phyloP scores from a whole-genome alignment of 208 protist species.

The Acanthamoeba castellanii region DNA sequence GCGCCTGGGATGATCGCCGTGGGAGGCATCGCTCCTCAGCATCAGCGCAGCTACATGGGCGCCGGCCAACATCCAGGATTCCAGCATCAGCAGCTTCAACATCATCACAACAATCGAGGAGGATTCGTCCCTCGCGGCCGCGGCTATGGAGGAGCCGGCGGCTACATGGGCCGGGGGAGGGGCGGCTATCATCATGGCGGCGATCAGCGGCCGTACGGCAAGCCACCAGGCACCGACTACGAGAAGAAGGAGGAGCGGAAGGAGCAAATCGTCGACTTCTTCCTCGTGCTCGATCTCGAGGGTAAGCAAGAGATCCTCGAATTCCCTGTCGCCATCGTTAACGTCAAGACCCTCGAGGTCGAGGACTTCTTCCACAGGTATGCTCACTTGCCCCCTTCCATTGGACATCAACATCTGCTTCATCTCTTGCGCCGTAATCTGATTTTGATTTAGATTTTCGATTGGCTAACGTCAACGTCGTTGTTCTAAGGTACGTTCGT shows the following conservation, averaged over 20 bases:
- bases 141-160: background rate
- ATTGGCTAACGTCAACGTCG: too few relatives aligned
- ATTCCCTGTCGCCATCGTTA: background rate
- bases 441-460: too few relatives aligned
- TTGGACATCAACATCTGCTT: background rate
- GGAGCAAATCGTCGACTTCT: conserved; percentile 24
- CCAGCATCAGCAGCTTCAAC: conserved; percentile 12
- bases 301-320: conserved; percentile 31
- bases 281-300: conserved; percentile 49
- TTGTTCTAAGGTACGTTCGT: conserved; percentile 19
- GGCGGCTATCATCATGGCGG: background rate
- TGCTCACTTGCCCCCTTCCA: background rate
- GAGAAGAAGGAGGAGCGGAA: conserved; percentile 23
- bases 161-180: conserved; percentile 9
- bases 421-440: background rate
- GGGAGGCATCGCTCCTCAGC: background rate
- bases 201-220: conserved; percentile 48
- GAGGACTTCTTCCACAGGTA: conserved; percentile 7
- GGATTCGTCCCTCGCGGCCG: background rate
- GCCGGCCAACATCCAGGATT: background rate
- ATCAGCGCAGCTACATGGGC: background rate
- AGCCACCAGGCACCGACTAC: conserved; percentile 24
- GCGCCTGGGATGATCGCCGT: background rate
- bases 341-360: conserved; percentile 39
- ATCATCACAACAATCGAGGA: conserved; percentile 7